Percentiles rank a stretch among this genome's conserved stretches.
Conservation (phyloP, 1,284 basidiomycete genomes). For the Heliocybe sulcata region DNA sequence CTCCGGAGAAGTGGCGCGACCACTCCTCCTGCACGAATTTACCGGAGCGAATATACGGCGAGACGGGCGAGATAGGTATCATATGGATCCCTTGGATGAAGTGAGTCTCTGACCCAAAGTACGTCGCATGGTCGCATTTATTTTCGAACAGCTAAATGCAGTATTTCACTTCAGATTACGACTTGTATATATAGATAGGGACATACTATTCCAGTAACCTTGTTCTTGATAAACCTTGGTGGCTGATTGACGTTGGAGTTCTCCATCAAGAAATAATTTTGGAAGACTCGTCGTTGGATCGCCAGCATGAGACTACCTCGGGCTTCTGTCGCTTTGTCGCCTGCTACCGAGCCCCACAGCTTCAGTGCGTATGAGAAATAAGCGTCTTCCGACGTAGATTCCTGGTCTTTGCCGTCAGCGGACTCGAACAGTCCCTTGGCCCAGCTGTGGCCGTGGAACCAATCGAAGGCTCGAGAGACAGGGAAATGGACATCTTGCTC, state of each 20-base stretch:
- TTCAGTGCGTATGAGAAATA: background rate
- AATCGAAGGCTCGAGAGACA: background rate
- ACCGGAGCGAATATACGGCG: background rate
- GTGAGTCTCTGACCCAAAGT: background rate
- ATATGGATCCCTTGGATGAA: slow-evolving; percentile 2
- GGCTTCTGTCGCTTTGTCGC: background rate
- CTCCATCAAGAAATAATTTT: slow-evolving; percentile 1
- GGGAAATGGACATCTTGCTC: background rate
- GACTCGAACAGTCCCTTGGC: slow-evolving; percentile 3
- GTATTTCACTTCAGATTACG: background rate
- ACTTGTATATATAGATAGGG: background rate
- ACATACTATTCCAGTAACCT: background rate
- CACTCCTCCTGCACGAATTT: background rate
- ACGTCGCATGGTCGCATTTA: slow-evolving; percentile 2
- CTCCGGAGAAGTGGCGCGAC: background rate
- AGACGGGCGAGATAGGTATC: slow-evolving; percentile 1
- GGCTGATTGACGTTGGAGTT: background rate
- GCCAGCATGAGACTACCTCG: background rate
- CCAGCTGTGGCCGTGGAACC: slow-evolving; percentile 3
- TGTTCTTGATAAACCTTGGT: background rate
- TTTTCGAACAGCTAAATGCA: background rate
- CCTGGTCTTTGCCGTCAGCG: slow-evolving; percentile 1
- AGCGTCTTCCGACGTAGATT: background rate
- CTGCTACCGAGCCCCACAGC: background rate
- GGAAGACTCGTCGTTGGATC: background rate